Conservation (phyloP, 257 asterid species). For the Forsythia suspensa region DNA sequence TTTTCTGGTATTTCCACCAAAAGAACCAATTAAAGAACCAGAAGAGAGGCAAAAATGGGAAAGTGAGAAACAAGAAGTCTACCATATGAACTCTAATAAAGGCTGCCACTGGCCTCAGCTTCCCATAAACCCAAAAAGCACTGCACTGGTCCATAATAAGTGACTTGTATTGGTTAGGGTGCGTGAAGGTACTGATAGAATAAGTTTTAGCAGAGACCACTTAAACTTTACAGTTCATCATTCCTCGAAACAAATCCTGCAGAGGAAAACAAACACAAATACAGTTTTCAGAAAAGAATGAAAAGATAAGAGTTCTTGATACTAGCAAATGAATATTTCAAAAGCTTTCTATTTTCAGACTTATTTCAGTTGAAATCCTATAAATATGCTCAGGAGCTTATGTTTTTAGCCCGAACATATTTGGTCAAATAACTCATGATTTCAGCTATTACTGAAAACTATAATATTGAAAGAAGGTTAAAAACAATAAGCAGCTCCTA, state of each 20-base stretch:
- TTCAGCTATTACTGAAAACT: background rate
- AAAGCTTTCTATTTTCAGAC: background rate
- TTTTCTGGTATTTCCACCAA: background rate
- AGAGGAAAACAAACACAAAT: constrained; percentile 23
- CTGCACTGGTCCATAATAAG: constrained; percentile 2
- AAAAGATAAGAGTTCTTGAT: background rate
- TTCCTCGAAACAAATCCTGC: constrained; percentile 51
- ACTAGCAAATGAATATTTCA: background rate
- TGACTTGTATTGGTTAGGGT: background rate
- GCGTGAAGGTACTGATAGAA: constrained; percentile 7
- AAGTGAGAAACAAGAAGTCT: constrained; percentile 1
- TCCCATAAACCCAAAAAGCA: constrained; percentile 12
- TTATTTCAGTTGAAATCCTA: background rate
- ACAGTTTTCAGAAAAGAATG: background rate
- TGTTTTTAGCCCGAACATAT: background rate
- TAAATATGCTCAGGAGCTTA: background rate
- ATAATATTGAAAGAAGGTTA: background rate
- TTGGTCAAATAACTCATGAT: background rate
- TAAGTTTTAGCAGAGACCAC: constrained; percentile 4
- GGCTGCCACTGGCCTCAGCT: background rate
- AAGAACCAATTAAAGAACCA: constrained; percentile 10
- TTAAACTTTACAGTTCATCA: constrained; percentile 58
- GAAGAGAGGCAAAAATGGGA: constrained; percentile 7
- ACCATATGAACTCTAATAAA: constrained; percentile 10
- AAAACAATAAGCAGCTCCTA: background rate